phyloP scores from a whole-genome alignment of 768 basidiomycete species.

The Saitozyma sp. region DNA sequence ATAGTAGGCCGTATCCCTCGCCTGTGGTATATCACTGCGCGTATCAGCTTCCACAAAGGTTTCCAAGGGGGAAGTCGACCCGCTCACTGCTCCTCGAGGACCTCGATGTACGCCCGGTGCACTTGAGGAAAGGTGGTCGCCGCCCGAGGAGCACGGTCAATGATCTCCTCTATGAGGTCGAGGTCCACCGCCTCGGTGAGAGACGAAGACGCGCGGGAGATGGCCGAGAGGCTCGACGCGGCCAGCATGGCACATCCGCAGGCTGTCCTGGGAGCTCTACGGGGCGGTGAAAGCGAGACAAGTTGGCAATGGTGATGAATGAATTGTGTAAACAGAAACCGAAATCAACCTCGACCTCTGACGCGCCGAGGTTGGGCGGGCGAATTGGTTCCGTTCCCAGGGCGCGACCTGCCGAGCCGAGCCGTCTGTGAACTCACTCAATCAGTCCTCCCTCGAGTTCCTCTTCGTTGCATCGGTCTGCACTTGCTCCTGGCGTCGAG shows the following conservation, averaged over 20 bases:
- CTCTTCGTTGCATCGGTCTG: too few relatives aligned
- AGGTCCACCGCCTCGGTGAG: constrained; percentile 32
- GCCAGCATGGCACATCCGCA: constrained; percentile 3
- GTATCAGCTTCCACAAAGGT: not conserved
- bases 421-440: too few relatives aligned
- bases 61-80: not conserved
- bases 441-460: too few relatives aligned
- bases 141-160: constrained; percentile 28
- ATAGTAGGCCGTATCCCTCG: constrained; percentile 42
- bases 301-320: not conserved
- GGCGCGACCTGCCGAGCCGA: not conserved
- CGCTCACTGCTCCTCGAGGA: constrained; percentile 36
- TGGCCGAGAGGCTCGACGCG: constrained; percentile 13
- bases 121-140: constrained; percentile 44
- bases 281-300: not conserved
- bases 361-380: not conserved
- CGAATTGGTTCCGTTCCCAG: constrained; percentile 7
- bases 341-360: not conserved
- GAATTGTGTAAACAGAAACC: too few relatives aligned
- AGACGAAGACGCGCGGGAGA: constrained; percentile 20
- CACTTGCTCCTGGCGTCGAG: too few relatives aligned
- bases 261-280: not conserved
- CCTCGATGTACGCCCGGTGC: constrained; percentile 38
- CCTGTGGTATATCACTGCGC: constrained; percentile 34
- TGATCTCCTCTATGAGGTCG: constrained; percentile 39